Percentiles rank a stretch among this genome's conserved stretches.
These are phyloP conservation scores for Leccinum truebloodii DNA, from an alignment of 768 basidiomycete species.

Conservation along the genomic window DNA sequence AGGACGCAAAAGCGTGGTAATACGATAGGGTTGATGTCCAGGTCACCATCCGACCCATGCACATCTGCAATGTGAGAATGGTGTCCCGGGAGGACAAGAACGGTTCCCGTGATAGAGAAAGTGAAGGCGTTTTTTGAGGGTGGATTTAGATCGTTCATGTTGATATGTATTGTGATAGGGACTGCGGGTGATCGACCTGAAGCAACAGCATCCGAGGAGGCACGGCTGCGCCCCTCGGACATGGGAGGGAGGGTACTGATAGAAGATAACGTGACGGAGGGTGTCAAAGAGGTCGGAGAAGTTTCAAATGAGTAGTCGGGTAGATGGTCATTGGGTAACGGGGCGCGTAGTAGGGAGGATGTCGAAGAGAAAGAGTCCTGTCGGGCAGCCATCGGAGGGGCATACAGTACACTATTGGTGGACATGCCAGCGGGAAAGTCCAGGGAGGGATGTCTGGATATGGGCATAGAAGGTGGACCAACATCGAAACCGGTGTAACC, in stretches of 20 bases:
- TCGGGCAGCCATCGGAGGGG: conserved; percentile 33
- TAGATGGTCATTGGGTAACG: conserved; percentile 62
- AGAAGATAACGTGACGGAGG: conserved; percentile 43
- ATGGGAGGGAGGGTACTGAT: conserved; percentile 36
- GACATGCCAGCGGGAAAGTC: conserved; percentile 40
- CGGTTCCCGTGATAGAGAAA: conserved; percentile 64
- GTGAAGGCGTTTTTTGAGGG: conserved; percentile 64
- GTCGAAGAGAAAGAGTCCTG: conserved; percentile 47
- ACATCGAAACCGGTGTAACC: conserved; percentile 76
- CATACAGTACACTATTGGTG: conserved; percentile 21
- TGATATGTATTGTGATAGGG: conserved; percentile 73
- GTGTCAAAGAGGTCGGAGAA: conserved; percentile 53
- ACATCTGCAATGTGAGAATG: conserved; percentile 26
- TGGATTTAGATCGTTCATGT: conserved; percentile 75
- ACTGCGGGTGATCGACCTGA: conserved; percentile 48
- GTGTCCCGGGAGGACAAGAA: conserved; percentile 56
- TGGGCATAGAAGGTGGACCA: conserved; percentile 39
- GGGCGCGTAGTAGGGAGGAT: conserved; percentile 71
- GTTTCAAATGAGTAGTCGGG: conserved; percentile 78
- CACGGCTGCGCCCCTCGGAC: conserved; percentile 38
- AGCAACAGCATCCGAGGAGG: conserved; percentile 35
- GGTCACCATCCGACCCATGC: conserved; percentile 27
- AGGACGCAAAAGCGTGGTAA: conserved; percentile 72
- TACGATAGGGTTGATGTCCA: conserved; percentile 52
- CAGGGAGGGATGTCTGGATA: conserved; percentile 50